Conservation (phyloP, 495 filamentous ascomycete species). For the Lepidopterella palustris region DNA sequence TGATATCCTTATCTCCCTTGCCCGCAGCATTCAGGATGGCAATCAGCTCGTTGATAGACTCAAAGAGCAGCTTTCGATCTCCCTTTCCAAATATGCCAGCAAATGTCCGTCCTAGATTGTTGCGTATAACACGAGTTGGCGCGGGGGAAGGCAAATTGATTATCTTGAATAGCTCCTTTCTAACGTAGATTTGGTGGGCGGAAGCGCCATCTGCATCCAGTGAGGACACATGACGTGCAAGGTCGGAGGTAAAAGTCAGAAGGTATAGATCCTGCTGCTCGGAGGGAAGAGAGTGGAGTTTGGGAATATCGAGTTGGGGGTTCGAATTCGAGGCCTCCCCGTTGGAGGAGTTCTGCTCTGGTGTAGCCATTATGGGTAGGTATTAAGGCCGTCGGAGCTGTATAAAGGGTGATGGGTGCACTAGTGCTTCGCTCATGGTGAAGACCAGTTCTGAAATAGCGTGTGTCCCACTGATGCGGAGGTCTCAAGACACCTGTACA, state of each 20-base stretch:
- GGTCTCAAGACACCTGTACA: not conserved
- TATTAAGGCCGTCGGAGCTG: not conserved
- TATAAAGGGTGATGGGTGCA: not conserved
- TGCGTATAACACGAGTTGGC: slow-evolving; percentile 82
- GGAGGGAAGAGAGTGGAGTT: slow-evolving; percentile 81
- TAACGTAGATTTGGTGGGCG: slow-evolving; percentile 79
- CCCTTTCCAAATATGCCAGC: slow-evolving; percentile 79
- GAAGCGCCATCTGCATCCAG: slow-evolving; percentile 73
- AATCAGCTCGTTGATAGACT: slow-evolving; percentile 84
- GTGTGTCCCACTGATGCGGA: not conserved
- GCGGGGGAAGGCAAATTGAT: slow-evolving; percentile 78
- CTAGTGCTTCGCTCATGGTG: not conserved
- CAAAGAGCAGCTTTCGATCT: slow-evolving; percentile 85
- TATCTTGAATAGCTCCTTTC: slow-evolving; percentile 85
- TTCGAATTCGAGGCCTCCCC: slow-evolving; percentile 22
- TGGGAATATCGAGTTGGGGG: slow-evolving; percentile 74
- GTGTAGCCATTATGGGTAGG: not conserved
- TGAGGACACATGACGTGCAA: slow-evolving; percentile 70
- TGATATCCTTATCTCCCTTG: slow-evolving; percentile 73
- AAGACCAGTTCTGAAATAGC: not conserved
- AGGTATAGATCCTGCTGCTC: slow-evolving; percentile 96
- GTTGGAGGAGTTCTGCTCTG: slow-evolving; percentile 7
- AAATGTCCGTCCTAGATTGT: slow-evolving; percentile 78
- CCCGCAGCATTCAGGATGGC: slow-evolving; percentile 60
- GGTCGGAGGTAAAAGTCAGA: slow-evolving; percentile 76